phyloP scores from a whole-genome alignment of 495 filamentous ascomycete genomes.

The Stereocaulon alpinum region DNA sequence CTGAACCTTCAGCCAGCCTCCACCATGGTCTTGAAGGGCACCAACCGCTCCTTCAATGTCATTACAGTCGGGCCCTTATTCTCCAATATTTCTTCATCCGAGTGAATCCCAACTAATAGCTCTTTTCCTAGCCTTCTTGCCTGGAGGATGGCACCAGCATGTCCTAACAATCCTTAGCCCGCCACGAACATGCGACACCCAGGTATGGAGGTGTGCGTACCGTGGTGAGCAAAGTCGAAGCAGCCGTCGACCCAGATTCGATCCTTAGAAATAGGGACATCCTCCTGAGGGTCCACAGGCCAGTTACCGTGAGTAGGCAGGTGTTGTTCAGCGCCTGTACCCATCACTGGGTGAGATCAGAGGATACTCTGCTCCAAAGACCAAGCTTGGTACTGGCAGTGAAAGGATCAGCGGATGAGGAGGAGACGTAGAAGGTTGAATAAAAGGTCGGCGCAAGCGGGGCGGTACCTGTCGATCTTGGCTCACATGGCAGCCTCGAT shows the following conservation, averaged over 20 bases:
- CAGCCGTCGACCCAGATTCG: constrained; percentile 97
- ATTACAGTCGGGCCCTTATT: constrained; percentile 99
- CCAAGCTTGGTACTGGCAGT: too few species aligned
- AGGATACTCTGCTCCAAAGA: not conserved
- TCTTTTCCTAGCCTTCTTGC: constrained; percentile 77
- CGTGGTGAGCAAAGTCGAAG: constrained; percentile 98
- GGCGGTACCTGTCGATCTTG: constrained; percentile 6
- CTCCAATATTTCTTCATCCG: constrained; percentile 84
- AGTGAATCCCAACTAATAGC: constrained; percentile 85
- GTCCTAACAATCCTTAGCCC: constrained; percentile 43
- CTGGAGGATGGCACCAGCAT: constrained; percentile 94
- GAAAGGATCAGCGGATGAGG: not conserved
- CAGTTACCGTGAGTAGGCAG: constrained; percentile 42
- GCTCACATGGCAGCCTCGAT: not conserved
- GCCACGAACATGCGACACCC: not conserved
- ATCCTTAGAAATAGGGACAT: constrained; percentile 49
- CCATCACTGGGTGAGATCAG: not conserved
- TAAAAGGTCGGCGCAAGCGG: not conserved
- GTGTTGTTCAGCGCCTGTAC: not conserved
- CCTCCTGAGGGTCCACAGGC: constrained; percentile 58
- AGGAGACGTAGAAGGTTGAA: not conserved
- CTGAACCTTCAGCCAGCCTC: constrained; percentile 15
- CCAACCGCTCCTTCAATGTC: constrained; percentile 75
- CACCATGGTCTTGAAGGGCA: constrained; percentile 23
- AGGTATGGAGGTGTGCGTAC: constrained; percentile 34